Evolutionary conservation across 2,329 filamentous ascomycete species (phyloP), one percentile per base, ranked within the genome.

Genomic region (Emericellopsis cladophorae): DNA sequence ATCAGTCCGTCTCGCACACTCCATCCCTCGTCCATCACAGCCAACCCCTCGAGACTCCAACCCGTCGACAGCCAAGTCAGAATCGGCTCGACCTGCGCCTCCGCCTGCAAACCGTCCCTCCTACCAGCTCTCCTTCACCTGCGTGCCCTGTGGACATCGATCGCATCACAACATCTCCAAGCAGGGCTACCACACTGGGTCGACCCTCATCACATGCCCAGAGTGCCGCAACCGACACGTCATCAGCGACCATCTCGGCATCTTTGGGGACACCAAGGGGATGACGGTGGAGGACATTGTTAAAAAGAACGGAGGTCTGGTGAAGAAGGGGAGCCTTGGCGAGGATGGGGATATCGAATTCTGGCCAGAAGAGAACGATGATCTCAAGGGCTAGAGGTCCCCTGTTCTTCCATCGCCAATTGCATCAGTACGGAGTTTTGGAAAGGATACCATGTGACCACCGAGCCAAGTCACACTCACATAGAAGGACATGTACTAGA

Each of bases 181-280:
- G 61, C 92, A 96, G 56, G 92, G 87, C 26, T 98, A 98, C 58
- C 89, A 96, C 61, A 72, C 81, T 47, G 92, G 92, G 31, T 90
- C 87, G 1, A 82, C 92, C 5, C 68, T 98, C 43, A 89, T 96
- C 48, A 81, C 82, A 29, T 98, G 92, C 57, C 90, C 92, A 0
- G 67, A 69, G 4, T 98, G 92, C 62, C 79, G 81, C 53, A 89
- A 86, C 56, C 75, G 88, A 21, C 92, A 98, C 65, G 65, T 98
- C 49, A 96, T 98, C 52, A 83, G 79, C 54, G 92, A 98, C 59
- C 84, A 98, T 59, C 64, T 98, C 34, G 63, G 66, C 49, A 84
- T 90, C 38, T 92, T 92, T 54, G 81, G 80, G 31, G 76, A 89
- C 70, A 69, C 37, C 68, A 72, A 42, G 42, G 36, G 38, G 21